A percentile compares a stretch with the other conserved stretches of the same genome.
These are phyloP conservation scores for Bullera alba DNA, from an alignment of 768 basidiomycete genomes.

Conservation along the genomic window DNA sequence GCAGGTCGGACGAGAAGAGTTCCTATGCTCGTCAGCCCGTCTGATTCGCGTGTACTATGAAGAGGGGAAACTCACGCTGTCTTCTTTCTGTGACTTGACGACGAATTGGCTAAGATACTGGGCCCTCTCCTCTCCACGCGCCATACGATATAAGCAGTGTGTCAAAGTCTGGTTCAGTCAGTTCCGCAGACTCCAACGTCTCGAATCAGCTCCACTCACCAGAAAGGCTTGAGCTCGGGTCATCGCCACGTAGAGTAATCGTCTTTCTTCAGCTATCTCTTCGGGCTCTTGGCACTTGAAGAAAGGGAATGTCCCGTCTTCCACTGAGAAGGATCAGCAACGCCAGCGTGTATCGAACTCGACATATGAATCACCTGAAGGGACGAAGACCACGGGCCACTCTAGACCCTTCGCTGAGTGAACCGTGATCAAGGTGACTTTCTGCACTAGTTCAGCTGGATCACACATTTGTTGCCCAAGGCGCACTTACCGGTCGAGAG, in stretches of 20 bases:
- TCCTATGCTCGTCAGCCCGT: constrained; percentile 9
- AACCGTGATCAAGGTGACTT: constrained; percentile 76
- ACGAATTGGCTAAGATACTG: constrained; percentile 60
- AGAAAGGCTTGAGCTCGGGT: constrained; percentile 72
- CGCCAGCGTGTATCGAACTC: not conserved
- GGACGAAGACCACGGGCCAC: constrained; percentile 76
- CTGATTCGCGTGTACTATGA: not conserved
- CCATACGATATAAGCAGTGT: constrained; percentile 39
- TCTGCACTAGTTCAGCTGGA: no score
- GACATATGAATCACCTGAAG: constrained; percentile 25
- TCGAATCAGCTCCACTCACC: constrained; percentile 30
- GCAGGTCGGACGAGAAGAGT: constrained; percentile 51
- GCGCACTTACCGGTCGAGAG: constrained; percentile 15
- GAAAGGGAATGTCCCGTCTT: constrained; percentile 68
- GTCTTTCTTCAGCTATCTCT: constrained; percentile 74
- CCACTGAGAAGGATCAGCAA: constrained; percentile 50
- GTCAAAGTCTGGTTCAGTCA: constrained; percentile 28
- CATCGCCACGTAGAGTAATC: constrained; percentile 80
- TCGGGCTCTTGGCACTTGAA: constrained; percentile 55
- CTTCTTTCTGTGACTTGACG: constrained; percentile 47
- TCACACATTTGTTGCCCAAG: no score
- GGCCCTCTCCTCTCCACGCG: constrained; percentile 52
- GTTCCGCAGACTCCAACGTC: not conserved
- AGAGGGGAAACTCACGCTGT: constrained; percentile 46
- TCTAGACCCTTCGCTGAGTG: constrained; percentile 87